Base-by-base conservation (phyloP, 148 eudicot species). In the Nepenthes mirabilis region DNA sequence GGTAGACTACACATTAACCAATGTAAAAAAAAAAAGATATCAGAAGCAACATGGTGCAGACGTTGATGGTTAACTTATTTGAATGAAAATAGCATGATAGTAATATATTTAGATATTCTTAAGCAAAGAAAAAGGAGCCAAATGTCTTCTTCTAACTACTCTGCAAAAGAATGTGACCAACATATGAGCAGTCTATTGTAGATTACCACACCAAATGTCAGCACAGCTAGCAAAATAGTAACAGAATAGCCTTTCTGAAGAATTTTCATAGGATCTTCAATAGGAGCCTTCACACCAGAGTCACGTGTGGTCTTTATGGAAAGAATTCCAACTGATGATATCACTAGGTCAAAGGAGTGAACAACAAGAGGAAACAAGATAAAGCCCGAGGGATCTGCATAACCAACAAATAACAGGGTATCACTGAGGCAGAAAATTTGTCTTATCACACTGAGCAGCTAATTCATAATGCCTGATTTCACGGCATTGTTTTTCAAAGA, bases 341-440 rank as follows among this genome's bases (percentile, higher is more conserved):
- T 75, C 67, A 93, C 72, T 62, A 93, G 87, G 79, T 93, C 99
- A 63, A 93, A 93, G 50, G 99, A 85, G 72, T 93, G 99, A 63
- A 93, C 85, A 69, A 93, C 99, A 47, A 93, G 87, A 59, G 99
- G 99, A 75, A 93, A 93, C 83, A 93, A 75, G 72, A 93, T 93
- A 72, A 93, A 93, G 72, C 99, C 99, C 32, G 99, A 80, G 56
- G 99, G 99, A 82, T 88, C 99, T 93, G 97, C 85, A 49, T 34
- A 48, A 53, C 45, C 65, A 13, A 74, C n/a, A 34, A 63, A 45
- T 11, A n/a, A 49, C 12, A 49, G 52, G 52, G 12, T 49, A 43
- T 34, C 33, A 61, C 45, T 57, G 48, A 58, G 59, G 51, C 59
- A 43, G 43, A 67, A 57, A 62, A n/a, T 10, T 49, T 5, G 14